Conservation (phyloP, 805 yeast species). For the Myxozyma nipponensis region DNA sequence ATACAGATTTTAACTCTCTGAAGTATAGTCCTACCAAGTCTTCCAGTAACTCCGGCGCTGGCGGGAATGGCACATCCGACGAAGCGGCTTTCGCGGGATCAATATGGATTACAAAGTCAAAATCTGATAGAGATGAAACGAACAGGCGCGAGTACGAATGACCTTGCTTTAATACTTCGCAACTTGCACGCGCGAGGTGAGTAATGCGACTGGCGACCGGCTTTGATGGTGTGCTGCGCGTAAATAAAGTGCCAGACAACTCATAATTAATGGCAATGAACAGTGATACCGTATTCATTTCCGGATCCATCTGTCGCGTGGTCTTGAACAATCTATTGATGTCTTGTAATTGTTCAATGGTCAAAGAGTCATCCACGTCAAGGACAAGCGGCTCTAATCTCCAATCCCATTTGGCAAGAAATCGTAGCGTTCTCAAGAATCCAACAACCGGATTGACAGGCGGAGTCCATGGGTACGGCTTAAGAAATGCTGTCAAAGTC, state of each 20-base stretch:
- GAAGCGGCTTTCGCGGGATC: conserved; percentile 23
- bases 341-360: conserved; percentile 25
- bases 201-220: conserved; percentile 88
- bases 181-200: conserved; percentile 75
- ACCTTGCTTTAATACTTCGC: conserved; percentile 40
- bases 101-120: conserved; percentile 65
- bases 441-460: conserved; percentile 82
- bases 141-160: conserved; percentile 43
- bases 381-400: conserved; percentile 76
- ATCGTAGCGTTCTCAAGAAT: conserved; percentile 66
- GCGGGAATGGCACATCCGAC: conserved; percentile 30
- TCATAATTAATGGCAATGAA: conserved; percentile 82
- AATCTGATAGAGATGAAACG: conserved; percentile 79
- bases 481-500: conserved; percentile 79
- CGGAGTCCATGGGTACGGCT: conserved; percentile 75
- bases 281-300: conserved; percentile 70
- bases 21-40: conserved; percentile 12
- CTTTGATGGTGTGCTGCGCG: conserved; percentile 53
- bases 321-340: conserved; percentile 56
- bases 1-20: conserved; percentile 20
- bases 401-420: conserved; percentile 90
- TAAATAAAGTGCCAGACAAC: conserved; percentile 82
- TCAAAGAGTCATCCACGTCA: conserved; percentile 51
- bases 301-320: conserved; percentile 74
- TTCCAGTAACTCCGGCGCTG: conserved; percentile 1